A percentile compares a stretch with the other conserved stretches of the same genome.
Evolutionary conservation across 106 monocot genomes (phyloP).

Genomic region (Hemerocallis citrina): DNA sequence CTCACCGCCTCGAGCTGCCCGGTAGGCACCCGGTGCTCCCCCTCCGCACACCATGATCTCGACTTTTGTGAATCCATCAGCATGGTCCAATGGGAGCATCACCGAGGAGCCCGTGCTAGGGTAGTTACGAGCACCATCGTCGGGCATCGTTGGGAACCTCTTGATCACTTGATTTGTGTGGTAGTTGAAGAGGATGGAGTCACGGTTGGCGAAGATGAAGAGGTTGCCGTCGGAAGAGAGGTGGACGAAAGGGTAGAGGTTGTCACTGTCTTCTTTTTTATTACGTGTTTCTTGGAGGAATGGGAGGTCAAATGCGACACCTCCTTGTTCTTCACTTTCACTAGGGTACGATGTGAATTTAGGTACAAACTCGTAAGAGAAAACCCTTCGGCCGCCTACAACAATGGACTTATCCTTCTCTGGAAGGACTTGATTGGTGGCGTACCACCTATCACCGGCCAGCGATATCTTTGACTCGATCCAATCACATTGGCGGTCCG

Average conservation of each 20-base stretch:
- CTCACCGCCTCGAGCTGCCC: conserved; percentile 1
- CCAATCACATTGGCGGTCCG: conserved; percentile 18
- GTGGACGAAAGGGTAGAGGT: conserved; percentile 46
- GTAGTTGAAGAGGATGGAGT: conserved; percentile 29
- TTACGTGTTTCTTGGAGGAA: conserved; percentile 24
- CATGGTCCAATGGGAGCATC: conserved; percentile 22
- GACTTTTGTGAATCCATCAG: conserved; percentile 11
- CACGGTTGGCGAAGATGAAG: conserved; percentile 40
- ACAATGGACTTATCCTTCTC: conserved; percentile 32
- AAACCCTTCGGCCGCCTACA: conserved; percentile 26
- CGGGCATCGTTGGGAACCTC: conserved; percentile 28
- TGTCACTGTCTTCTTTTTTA: conserved; percentile 7
- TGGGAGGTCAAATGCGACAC: conserved; percentile 32
- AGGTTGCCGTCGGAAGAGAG: conserved; percentile 37
- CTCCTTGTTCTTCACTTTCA: too few species aligned
- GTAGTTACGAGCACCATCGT: conserved; percentile 19
- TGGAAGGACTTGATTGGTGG: conserved; percentile 37
- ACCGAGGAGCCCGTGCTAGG: conserved; percentile 46
- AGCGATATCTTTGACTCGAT: conserved; percentile 12
- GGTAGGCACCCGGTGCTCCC: conserved; percentile 21
- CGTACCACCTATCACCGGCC: conserved; percentile 32
- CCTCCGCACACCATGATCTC: conserved; percentile 55
- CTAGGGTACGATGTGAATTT: conserved; percentile 9
- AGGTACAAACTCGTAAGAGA: conserved; percentile 44
- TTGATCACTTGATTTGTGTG: conserved; percentile 4